Evolutionary conservation across 306 rosid species (phyloP).

Genomic region (Prunus dulcis): DNA sequence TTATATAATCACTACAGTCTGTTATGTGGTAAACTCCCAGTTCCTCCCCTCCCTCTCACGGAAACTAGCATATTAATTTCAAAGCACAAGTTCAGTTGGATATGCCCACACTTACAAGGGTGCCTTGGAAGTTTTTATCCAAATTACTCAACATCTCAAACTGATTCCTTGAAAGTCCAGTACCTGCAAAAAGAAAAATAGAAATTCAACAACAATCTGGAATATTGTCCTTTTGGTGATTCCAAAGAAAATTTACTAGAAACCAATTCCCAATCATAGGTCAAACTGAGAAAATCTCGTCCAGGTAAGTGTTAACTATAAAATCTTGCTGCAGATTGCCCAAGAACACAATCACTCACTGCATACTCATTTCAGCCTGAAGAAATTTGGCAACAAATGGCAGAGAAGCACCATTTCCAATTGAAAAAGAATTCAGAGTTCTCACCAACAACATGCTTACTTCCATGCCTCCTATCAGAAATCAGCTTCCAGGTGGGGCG

Average conservation of each 20-base stretch:
- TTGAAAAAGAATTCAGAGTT: constrained; percentile 17
- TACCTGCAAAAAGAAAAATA: constrained; percentile 39
- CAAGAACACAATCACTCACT: constrained; percentile 1
- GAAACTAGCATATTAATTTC: too few relatives aligned
- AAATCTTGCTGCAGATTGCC: constrained; percentile 6
- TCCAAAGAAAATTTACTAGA: constrained; percentile 15
- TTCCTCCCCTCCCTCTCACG: too few relatives aligned
- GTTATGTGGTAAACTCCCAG: too few relatives aligned
- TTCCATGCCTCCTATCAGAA: constrained; percentile 65
- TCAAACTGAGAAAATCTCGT: constrained; percentile 9
- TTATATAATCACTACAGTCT: constrained; percentile 10
- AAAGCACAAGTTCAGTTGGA: too few relatives aligned
- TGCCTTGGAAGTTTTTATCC: constrained; percentile 47
- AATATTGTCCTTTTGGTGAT: constrained; percentile 6
- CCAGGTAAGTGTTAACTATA: constrained; percentile 14
- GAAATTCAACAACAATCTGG: constrained; percentile 22
- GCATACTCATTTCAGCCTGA: constrained; percentile 4
- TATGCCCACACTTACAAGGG: constrained; percentile 47
- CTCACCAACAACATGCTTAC: constrained; percentile 66
- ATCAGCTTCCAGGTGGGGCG: constrained; percentile 67
- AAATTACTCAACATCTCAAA: constrained; percentile 49
- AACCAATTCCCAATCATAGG: not conserved
- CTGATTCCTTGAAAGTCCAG: constrained; percentile 53
- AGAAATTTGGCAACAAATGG: constrained; percentile 1
- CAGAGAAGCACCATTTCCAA: constrained; percentile 2